A percentile compares a stretch with the other conserved stretches of the same genome.
Conservation (phyloP, 225 moss, liverwort and hornwort species). For the Sphagnum tenellum region DNA sequence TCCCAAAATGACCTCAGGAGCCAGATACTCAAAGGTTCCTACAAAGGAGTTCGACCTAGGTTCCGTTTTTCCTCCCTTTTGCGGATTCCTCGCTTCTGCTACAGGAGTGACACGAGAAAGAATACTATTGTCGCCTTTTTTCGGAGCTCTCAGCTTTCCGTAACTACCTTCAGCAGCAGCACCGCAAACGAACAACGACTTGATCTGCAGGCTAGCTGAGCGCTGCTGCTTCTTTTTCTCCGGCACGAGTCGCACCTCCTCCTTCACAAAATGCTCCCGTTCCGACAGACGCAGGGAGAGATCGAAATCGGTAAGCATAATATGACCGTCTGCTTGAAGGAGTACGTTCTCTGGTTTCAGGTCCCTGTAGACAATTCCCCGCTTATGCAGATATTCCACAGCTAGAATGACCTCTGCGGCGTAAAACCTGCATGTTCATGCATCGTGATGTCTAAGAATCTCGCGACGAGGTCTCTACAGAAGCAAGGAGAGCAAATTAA, state of each 20-base stretch:
- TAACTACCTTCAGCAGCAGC: too few relatives aligned
- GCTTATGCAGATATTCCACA: conserved; percentile 34
- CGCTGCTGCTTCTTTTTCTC: conserved; percentile 5
- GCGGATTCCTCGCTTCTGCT: conserved; percentile 1
- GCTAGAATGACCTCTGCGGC: conserved; percentile 31
- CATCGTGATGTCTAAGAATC: neutral
- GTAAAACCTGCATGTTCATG: conserved; percentile 25
- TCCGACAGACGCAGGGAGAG: conserved; percentile 25
- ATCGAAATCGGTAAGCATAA: conserved; percentile 53
- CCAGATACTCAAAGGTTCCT: conserved; percentile 41
- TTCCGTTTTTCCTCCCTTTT: neutral
- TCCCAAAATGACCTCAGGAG: conserved; percentile 42
- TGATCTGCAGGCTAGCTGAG: neutral
- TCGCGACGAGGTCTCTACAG: neutral
- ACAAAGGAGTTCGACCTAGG: conserved; percentile 34
- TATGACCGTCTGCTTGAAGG: conserved; percentile 27
- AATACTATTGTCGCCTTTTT: too few relatives aligned
- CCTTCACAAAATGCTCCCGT: neutral
- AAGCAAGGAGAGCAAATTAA: too few relatives aligned
- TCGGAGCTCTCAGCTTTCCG: too few relatives aligned
- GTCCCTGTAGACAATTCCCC: conserved; percentile 39
- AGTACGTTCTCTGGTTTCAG: conserved; percentile 56
- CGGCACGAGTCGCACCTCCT: conserved; percentile 11
- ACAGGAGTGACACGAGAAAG: conserved; percentile 18
- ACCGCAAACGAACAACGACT: too few relatives aligned